Base-by-base conservation (phyloP, 192 early-diverging fungal genomes). In the Backusella psychrophila region DNA sequence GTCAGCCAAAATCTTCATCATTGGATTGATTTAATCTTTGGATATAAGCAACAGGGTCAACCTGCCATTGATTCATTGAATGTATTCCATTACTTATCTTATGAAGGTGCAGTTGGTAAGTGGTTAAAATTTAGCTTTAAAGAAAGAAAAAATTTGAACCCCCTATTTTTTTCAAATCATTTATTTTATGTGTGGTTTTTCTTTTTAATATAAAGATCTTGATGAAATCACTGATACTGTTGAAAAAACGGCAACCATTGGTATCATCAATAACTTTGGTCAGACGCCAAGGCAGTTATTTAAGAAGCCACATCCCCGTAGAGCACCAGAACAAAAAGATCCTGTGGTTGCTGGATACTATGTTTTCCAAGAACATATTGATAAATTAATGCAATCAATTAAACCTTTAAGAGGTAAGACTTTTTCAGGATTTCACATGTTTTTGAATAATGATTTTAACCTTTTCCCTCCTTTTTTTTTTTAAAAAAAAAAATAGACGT, bases 21-120 rank as follows among this genome's bases (percentile, higher is more conserved):
- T 78, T 98, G 97, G 97, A 92, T 98, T 59, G 97, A 98, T 79
- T 85, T 98, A 34, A 93, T 97, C 53, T 98, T 96, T 89, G 97
- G 97, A 33, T 96, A 87, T 84, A 96, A 97, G 77, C 97, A 98
- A 81, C 92, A 92, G 65, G 97, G 97, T 0, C 86, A 87, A 29
- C 91, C 95, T 56, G 93, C 96, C 8, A 89, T 92, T 26, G 91
- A 93, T 66, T 90, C 95, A 6, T 80, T 94, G 83, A 98, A 98
- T 76, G 95, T 98, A 6, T 98, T 98, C 78, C 95, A 98, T 84
- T 95, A 98, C 78, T 81, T 98, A 73, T 96, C 97, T 0, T 98
- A 98, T 74, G 97, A 98, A 79, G 95, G 95, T 8, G 95, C 95
- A n/a, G 94, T 98, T 69, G 80, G 80, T 84, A 83, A 69, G 68